Evolutionary conservation across 805 yeast species (phyloP).

Genomic region (Candida fluviatilis): DNA sequence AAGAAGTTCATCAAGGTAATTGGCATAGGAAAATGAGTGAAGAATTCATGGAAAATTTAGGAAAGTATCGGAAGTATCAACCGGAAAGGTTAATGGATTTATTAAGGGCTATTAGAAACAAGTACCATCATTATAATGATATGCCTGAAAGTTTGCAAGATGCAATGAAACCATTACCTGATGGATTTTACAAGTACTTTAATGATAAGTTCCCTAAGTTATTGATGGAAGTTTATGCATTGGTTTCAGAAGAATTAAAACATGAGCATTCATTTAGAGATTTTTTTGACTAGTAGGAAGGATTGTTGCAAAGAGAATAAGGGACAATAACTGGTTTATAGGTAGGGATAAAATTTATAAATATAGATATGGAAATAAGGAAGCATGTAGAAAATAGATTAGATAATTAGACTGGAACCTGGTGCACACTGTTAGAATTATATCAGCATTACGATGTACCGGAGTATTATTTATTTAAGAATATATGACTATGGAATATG

Average conservation of each 20-base stretch:
- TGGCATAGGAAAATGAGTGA: conserved; percentile 77
- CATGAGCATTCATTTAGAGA: conserved; percentile 58
- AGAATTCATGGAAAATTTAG: conserved; percentile 76
- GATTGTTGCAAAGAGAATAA: neutral
- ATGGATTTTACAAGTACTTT: conserved; percentile 80
- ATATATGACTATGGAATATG: neutral
- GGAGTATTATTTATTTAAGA: neutral
- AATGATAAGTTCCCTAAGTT: conserved; percentile 70
- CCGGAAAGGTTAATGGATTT: conserved; percentile 77
- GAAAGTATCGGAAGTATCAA: conserved; percentile 86
- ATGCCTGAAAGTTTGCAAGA: conserved; percentile 62
- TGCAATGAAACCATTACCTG: conserved; percentile 76
- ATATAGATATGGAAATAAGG: no score
- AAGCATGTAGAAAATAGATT: no score
- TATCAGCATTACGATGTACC: neutral
- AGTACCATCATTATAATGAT: conserved; percentile 92
- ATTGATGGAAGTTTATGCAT: conserved; percentile 67
- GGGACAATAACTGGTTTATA: neutral
- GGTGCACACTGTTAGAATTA: no score
- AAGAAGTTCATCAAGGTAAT: conserved; percentile 51
- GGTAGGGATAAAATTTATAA: neutral
- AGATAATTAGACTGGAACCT: no score
- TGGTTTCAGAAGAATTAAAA: conserved; percentile 53
- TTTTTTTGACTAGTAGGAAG: conserved; percentile 19
- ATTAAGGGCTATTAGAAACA: conserved; percentile 84